Base-by-base conservation (phyloP, 2,329 filamentous ascomycete genomes). In the Tympanopsis confertula region DNA sequence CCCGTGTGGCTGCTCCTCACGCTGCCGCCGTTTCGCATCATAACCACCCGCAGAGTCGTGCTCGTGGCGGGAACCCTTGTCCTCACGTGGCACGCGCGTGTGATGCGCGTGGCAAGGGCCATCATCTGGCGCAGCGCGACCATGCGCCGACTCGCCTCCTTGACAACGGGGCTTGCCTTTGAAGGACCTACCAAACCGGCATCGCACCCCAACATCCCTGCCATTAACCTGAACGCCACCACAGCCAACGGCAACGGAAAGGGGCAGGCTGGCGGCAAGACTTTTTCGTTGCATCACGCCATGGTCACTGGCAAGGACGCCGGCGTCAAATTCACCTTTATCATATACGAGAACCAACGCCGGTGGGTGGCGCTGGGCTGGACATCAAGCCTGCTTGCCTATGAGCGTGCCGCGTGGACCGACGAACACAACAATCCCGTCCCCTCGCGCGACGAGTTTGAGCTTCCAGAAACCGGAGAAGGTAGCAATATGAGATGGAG, bases 291-390 rank as follows among this genome's bases (percentile, higher is more conserved):
- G 57, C 60, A 15, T 61, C 62, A 38, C 55, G 56, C 39, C 47
- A 63, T 44, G 50, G 58, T 44, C 30, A 47, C 51, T 17, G 57
- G 59, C n/a, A 69, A 68, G 42, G 80, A 82, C 4, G 75, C 86
- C 0, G 87, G 88, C 1, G 85, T 98, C 13, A 84, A 87, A 33
- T 98, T 98, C 52, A 98, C 91, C 0, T 98, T 98, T 45, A 88
- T 91, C 35, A 70, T 98, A 2, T 96, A 88, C 51, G 91, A 98
- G 56, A 98, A 98, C 49, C 91, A 98, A 58, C 75, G 91, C 30
- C 76, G 91, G 38, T 98, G 91, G 91, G 65, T 98, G 3, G 89
- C 88, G 1, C 71, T 98, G 12, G 91, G 91, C 0, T 98, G 91
- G 88, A 96, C 91, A 0, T 82, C 82, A 2, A 93, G 81, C 28